Evolutionary conservation across 2,329 filamentous ascomycete genomes (phyloP), one percentile per base, ranked within the genome.

Genomic region (Albophoma yamanashiensis): DNA sequence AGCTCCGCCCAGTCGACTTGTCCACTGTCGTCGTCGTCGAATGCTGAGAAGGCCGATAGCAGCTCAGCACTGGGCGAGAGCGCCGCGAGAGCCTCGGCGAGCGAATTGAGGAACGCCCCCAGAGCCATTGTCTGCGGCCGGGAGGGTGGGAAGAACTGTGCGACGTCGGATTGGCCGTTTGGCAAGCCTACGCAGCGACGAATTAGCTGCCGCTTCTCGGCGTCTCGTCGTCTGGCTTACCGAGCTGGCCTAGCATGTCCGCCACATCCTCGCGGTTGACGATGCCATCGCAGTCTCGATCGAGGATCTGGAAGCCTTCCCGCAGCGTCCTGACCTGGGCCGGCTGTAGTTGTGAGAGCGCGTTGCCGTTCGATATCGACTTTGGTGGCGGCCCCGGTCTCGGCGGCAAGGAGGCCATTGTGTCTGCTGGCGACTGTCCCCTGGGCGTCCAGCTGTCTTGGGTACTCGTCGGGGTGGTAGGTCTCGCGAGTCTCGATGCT

Each of bases 1-100:
- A 99, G 75, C 73, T 96, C 91, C 0, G 78, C 82, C 25, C 96
- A 76, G 70, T 97, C 92, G 45, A 97, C 86, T 73, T 97, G 92
- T 3, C 94, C 94, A 67, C 89, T 94, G 71, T 99, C 94, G 64
- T 96, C 92, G 63, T 96, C 90, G 69, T 99, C 94, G 70, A 97
- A 97, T 0, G 94, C 94, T 2, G 91, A 91, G 66, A 99, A 93
- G 0, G 94, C 94, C 1, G 92, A 93, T 25, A 91, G 78, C 12
- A 99, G 82, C 70, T 99, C 94, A 20, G 85, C 82, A 27, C 86
- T 84, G 0, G 89, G 87, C 0, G 91, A 95, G 22, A 97, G 79
- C 0, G 86, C 82, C 1, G 85, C 84, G 3, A 97, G 79, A 2
- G 89, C 82, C 12, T 84, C 83, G 0, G 92, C 89, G 2, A 99